Conservation (phyloP, 2,329 filamentous ascomycete species). For the Verticillium isaacii region DNA sequence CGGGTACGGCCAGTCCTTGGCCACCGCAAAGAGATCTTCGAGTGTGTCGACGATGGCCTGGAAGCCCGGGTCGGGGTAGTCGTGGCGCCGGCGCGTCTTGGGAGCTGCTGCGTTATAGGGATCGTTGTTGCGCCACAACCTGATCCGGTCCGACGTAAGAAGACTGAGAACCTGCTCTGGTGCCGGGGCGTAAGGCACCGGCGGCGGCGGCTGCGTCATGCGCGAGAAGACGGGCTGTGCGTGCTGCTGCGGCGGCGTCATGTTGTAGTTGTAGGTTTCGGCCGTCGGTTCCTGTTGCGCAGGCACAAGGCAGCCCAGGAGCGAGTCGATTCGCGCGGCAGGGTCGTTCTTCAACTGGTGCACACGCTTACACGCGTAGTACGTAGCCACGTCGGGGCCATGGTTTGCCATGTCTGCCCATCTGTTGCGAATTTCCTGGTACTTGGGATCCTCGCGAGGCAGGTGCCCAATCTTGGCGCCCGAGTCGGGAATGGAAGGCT, state of each 20-base stretch:
- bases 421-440: conserved; percentile 44
- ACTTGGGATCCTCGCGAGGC: conserved; percentile 32
- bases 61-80: conserved; percentile 37
- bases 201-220: conserved; percentile 22
- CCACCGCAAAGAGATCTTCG: conserved; percentile 33
- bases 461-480: conserved; percentile 27
- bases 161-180: conserved; percentile 36
- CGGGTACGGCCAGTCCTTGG: conserved; percentile 43
- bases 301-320: conserved; percentile 26
- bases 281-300: conserved; percentile 5
- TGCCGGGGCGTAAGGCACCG: conserved; percentile 25
- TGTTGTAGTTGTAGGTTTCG: conserved; percentile 11
- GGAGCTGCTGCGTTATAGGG: conserved; percentile 27
- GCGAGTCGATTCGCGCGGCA: conserved; percentile 32
- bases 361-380: conserved; percentile 38
- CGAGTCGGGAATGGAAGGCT: conserved; percentile 17
- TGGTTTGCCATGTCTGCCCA: conserved; percentile 41
- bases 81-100: conserved; percentile 20
- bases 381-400: conserved; percentile 36
- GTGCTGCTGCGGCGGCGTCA: conserved; percentile 9
- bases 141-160: conserved; percentile 38
- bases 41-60: conserved; percentile 37
- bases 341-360: conserved; percentile 28
- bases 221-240: conserved; percentile 1
- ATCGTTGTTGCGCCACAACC: conserved; percentile 36